Percentiles rank a stretch among this genome's conserved stretches.
Evolutionary conservation across 495 filamentous ascomycete species (phyloP).

Genomic region (Penicillium lagena): DNA sequence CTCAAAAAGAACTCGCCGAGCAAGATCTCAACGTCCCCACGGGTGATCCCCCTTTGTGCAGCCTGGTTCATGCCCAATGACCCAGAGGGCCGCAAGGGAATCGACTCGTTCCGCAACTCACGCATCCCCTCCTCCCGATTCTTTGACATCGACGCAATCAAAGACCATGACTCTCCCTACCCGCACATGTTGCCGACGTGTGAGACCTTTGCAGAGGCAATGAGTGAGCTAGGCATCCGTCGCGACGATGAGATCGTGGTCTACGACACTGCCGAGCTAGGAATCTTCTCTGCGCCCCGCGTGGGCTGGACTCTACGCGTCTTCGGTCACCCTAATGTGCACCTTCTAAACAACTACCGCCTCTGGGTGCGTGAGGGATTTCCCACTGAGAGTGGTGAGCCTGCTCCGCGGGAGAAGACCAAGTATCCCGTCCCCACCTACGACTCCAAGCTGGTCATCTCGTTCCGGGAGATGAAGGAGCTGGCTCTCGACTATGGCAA

Average conservation of each 20-base stretch:
- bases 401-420: slow-evolving; percentile 48
- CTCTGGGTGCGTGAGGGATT: slow-evolving; percentile 77
- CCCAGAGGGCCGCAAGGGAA: slow-evolving; percentile 63
- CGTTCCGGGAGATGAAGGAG: slow-evolving; percentile 74
- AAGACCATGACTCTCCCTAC: slow-evolving; percentile 80
- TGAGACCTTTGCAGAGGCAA: slow-evolving; percentile 74
- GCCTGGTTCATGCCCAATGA: slow-evolving; percentile 97
- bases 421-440: slow-evolving; percentile 51
- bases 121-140: slow-evolving; percentile 88
- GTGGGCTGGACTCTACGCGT: slow-evolving; percentile 88
- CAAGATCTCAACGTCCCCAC: slow-evolving; percentile 68
- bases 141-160: slow-evolving; percentile 89
- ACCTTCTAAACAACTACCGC: slow-evolving; percentile 91
- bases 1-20: slow-evolving; percentile 69
- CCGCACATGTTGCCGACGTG: slow-evolving; percentile 93
- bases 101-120: slow-evolving; percentile 64
- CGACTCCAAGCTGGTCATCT: slow-evolving; percentile 50
- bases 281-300: slow-evolving; percentile 89
- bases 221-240: slow-evolving; percentile 80
- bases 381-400: slow-evolving; percentile 73
- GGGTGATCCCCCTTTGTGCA: slow-evolving; percentile 82
- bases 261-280: slow-evolving; percentile 81
- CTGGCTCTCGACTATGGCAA: slow-evolving; percentile 68
- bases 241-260: slow-evolving; percentile 85
- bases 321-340: slow-evolving; percentile 86